Evolutionary conservation across 345 rosid species (phyloP).

Genomic region (Camelina hispida): DNA sequence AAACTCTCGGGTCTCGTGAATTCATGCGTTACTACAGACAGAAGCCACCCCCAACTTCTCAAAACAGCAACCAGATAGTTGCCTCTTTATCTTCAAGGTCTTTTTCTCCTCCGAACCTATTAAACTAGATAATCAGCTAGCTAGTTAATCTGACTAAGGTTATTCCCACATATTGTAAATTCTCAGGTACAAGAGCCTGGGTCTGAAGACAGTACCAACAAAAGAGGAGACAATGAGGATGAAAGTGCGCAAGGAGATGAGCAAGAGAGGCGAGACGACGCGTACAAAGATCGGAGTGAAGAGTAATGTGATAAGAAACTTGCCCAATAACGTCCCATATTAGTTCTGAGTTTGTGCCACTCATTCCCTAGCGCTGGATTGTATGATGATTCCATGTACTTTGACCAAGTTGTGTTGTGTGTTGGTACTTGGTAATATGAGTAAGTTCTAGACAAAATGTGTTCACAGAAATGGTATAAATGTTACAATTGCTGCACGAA

Average conservation of each 20-base stretch:
- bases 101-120: not conserved
- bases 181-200: slow-evolving; percentile 85
- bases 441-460: slow-evolving; percentile 1
- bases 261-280: slow-evolving; percentile 69
- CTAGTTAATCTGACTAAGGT: slow-evolving; percentile 12
- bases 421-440: slow-evolving; percentile 15
- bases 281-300: slow-evolving; percentile 80
- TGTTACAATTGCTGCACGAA: not conserved
- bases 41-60: slow-evolving; percentile 82
- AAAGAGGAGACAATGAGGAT: slow-evolving; percentile 76
- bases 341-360: slow-evolving; percentile 37
- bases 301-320: slow-evolving; percentile 76
- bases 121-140: slow-evolving; percentile 5
- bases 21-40: slow-evolving; percentile 87
- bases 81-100: slow-evolving; percentile 84
- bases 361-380: not conserved
- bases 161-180: slow-evolving; percentile 8
- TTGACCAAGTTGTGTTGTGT: slow-evolving; percentile 25
- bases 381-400: not conserved
- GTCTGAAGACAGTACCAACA: slow-evolving; percentile 74
- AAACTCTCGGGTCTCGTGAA: slow-evolving; percentile 87
- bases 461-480: not conserved
- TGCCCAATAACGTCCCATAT: slow-evolving; percentile 82
- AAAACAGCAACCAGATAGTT: slow-evolving; percentile 54
- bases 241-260: slow-evolving; percentile 79